phyloP scores from a whole-genome alignment of 73 alveolate species.

The Symbiodinium natans region DNA sequence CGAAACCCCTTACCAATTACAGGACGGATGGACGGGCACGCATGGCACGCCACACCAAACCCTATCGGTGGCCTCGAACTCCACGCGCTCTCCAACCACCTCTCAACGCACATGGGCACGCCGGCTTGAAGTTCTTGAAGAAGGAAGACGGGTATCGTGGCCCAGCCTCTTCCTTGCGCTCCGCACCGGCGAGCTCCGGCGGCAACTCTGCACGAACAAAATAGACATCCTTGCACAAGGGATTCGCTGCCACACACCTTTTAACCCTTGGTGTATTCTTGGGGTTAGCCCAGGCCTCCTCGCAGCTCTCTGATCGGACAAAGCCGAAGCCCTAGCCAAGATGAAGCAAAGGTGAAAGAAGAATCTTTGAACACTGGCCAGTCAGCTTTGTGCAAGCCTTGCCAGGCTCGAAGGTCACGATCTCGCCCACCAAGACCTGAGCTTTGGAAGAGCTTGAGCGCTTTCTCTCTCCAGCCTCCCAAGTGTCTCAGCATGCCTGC shows the following conservation, averaged over 20 bases:
- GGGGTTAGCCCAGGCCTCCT: not conserved
- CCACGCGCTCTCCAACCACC: constrained; percentile 33
- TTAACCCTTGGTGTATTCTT: not conserved
- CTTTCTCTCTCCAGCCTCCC: too few relatives aligned
- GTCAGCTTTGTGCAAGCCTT: constrained; percentile 1
- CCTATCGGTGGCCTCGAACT: constrained; percentile 41
- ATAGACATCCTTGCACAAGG: constrained; percentile 16
- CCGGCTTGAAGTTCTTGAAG: too few relatives aligned
- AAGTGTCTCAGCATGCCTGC: too few relatives aligned
- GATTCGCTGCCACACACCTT: not conserved
- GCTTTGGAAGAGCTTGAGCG: too few relatives aligned
- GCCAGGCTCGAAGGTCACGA: constrained; percentile 41
- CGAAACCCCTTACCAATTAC: too few relatives aligned
- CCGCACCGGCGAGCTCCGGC: not conserved
- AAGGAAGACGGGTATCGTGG: too few relatives aligned
- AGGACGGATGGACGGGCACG: too few relatives aligned
- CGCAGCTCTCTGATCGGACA: not conserved
- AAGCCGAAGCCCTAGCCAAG: constrained; percentile 34
- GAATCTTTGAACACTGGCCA: too few relatives aligned
- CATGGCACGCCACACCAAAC: too few relatives aligned
- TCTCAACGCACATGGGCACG: too few relatives aligned
- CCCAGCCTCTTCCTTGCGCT: constrained; percentile 30
- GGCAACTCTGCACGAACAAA: constrained; percentile 26
- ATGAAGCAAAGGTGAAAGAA: not conserved
- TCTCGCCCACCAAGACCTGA: constrained; percentile 27